A percentile compares a stretch with the other conserved stretches of the same genome.
Conservation (phyloP, 148 eudicot genomes). For the Silene latifolia region DNA sequence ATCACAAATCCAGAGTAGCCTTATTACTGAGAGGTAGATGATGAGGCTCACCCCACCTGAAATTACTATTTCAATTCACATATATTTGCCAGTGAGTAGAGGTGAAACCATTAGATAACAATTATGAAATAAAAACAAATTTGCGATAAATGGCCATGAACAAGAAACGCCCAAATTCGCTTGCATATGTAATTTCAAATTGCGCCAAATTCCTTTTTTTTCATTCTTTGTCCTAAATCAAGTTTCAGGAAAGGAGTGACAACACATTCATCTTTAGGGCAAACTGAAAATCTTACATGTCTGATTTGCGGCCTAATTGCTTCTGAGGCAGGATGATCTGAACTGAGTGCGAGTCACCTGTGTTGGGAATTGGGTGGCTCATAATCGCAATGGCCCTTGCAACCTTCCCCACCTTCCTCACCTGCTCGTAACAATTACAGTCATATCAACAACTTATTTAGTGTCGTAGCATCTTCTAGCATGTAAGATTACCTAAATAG, state of each 20-base stretch:
- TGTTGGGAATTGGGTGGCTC: constrained; percentile 95
- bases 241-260: not conserved
- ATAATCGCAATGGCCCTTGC: constrained; percentile 94
- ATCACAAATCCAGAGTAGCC: not conserved
- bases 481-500: not conserved
- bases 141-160: not conserved
- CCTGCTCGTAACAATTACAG: constrained; percentile 37
- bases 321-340: constrained; percentile 96
- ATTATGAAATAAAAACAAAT: not conserved
- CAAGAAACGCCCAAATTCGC: not conserved
- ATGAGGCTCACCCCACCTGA: not conserved
- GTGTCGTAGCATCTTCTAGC: not conserved
- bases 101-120: not conserved
- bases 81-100: not conserved
- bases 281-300: constrained; percentile 60
- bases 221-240: not conserved
- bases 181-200: not conserved
- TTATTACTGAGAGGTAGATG: not conserved
- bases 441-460: not conserved
- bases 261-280: not conserved
- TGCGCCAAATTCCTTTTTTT: not conserved
- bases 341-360: constrained; percentile 81
- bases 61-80: not conserved
- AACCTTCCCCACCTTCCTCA: constrained; percentile 89
- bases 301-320: constrained; percentile 89